Conservation (phyloP, 129 eudicot species). For the Flaveria bidentis region DNA sequence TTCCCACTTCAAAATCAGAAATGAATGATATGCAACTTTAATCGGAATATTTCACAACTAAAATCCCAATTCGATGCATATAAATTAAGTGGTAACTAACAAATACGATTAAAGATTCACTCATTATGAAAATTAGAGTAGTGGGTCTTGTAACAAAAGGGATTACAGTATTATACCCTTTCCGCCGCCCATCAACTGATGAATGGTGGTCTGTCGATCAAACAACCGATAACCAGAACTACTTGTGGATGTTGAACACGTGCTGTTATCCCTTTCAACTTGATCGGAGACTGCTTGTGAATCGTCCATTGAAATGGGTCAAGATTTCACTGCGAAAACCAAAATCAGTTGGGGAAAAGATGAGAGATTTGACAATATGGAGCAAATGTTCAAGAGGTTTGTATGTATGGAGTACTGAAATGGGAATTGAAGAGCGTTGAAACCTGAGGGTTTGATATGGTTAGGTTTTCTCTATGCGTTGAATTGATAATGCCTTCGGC, state of each 20-base stretch:
- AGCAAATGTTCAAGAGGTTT: background rate
- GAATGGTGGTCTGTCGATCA: constrained; percentile 63
- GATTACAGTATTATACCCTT: constrained; percentile 44
- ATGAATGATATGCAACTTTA: too few species aligned
- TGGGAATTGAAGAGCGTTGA: constrained; percentile 7
- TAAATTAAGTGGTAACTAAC: background rate
- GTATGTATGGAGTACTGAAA: background rate
- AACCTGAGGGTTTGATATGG: constrained; percentile 6
- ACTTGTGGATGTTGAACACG: constrained; percentile 56
- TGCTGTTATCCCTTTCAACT: constrained; percentile 28
- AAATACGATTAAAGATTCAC: background rate
- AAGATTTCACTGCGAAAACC: constrained; percentile 25
- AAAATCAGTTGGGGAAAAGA: constrained; percentile 22
- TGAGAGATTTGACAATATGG: background rate
- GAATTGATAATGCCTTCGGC: constrained; percentile 25
- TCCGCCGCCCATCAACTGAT: constrained; percentile 96
- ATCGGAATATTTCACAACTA: too few species aligned
- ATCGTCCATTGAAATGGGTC: constrained; percentile 35
- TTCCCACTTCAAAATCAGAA: background rate
- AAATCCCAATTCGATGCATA: background rate
- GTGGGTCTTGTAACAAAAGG: background rate
- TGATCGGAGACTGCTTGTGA: constrained; percentile 33
- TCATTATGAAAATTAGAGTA: background rate
- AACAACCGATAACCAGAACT: constrained; percentile 60
- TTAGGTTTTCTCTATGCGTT: constrained; percentile 20